A percentile compares a stretch with the other conserved stretches of the same genome.
Evolutionary conservation across 1,284 basidiomycete species (phyloP).

Genomic region (Cryptococcus wingfieldii): DNA sequence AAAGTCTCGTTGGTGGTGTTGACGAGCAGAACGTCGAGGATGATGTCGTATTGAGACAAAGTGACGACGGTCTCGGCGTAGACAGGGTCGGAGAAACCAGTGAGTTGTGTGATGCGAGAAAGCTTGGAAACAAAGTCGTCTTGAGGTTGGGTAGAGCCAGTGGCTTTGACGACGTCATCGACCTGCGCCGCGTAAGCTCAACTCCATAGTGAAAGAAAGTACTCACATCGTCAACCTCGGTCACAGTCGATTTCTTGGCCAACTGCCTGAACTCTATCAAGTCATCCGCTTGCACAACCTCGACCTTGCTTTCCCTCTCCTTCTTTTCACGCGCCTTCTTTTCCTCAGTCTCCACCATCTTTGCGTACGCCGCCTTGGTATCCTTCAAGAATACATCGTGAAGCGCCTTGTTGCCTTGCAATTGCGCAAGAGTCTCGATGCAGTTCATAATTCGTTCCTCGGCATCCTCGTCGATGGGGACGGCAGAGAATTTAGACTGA

Average conservation of each 20-base stretch:
- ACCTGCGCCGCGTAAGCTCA: conserved; percentile 1
- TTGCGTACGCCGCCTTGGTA: conserved; percentile 87
- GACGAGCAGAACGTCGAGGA: conserved; percentile 92
- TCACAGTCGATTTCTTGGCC: conserved; percentile 79
- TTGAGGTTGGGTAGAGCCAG: conserved; percentile 73
- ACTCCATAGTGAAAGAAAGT: conserved; percentile 60
- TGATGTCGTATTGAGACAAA: conserved; percentile 96
- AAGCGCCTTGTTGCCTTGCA: conserved; percentile 60
- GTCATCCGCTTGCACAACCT: conserved; percentile 86
- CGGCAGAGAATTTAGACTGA: conserved; percentile 89
- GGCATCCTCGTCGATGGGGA: conserved; percentile 96
- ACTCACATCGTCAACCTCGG: conserved; percentile 71
- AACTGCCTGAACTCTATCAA: conserved; percentile 89
- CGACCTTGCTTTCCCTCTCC: conserved; percentile 68
- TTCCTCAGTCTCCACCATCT: conserved; percentile 90
- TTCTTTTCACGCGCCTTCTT: conserved; percentile 87
- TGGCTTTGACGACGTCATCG: conserved; percentile 83
- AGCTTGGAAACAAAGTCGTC: conserved; percentile 98
- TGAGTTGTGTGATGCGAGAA: conserved; percentile 90
- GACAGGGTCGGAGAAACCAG: conserved; percentile 96
- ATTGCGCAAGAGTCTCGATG: conserved; percentile 79
- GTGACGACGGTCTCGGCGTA: conserved; percentile 98
- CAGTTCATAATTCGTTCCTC: conserved; percentile 96
- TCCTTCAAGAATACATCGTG: conserved; percentile 88
- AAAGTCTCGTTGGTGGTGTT: conserved; percentile 94